Evolutionary conservation across 163 green algal genomes (phyloP).

Genomic region (Chlamydomonas reinhardtii): DNA sequence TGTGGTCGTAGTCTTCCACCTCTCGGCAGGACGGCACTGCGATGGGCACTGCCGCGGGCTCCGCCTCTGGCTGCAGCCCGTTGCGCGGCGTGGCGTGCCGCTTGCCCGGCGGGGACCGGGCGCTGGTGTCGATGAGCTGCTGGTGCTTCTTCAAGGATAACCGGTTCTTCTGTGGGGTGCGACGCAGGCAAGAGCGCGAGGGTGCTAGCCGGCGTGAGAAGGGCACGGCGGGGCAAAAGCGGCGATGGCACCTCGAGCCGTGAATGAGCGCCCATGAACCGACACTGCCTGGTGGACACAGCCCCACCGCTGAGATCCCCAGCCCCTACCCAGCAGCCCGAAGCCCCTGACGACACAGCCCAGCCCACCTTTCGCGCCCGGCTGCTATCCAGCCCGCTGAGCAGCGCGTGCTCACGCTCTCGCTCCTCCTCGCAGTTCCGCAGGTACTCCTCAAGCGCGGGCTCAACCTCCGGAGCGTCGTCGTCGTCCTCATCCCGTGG

Average conservation of each 20-base stretch:
- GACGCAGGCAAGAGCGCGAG: too few relatives aligned
- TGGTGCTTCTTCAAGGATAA: not conserved
- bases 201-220: too few relatives aligned
- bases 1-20: slow-evolving; percentile 57
- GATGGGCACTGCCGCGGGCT: slow-evolving; percentile 16
- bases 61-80: not conserved
- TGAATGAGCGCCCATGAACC: too few relatives aligned
- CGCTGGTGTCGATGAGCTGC: not conserved
- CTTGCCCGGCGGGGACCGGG: not conserved
- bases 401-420: not conserved
- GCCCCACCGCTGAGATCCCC: too few relatives aligned
- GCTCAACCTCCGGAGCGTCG: slow-evolving; percentile 31
- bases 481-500: not conserved
- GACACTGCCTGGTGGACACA: too few relatives aligned
- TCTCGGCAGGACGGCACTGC: slow-evolving; percentile 55
- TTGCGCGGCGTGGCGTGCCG: not conserved
- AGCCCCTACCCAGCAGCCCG: too few relatives aligned
- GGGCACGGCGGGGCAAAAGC: too few relatives aligned
- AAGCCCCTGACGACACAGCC: too few relatives aligned
- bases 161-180: slow-evolving; percentile 27
- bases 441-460: slow-evolving; percentile 50
- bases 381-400: slow-evolving; percentile 36
- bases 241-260: too few relatives aligned
- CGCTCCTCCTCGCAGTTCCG: slow-evolving; percentile 25
- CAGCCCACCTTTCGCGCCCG: not conserved